Base-by-base conservation (phyloP, 2,329 filamentous ascomycete genomes). In the Xylariaceae sp. region DNA sequence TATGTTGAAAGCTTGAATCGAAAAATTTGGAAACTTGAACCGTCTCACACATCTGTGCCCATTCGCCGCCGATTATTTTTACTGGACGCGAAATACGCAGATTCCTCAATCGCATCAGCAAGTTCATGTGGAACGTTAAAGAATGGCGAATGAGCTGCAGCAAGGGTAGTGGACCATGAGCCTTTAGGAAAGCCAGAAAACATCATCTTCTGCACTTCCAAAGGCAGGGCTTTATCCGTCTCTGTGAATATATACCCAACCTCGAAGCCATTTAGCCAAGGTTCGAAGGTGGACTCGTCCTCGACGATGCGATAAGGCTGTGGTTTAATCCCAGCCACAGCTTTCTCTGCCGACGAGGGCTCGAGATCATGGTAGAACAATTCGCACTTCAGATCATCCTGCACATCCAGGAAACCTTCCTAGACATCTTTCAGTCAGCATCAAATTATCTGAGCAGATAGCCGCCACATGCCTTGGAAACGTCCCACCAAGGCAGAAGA, bases 201-300 rank as follows among this genome's bases (percentile, higher is more conserved):
- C 41, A 55, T 47, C 6, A 19, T 16, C 19, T 50, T 49, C 49
- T 57, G 55, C 11, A 11, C 28, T 9, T 17, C 34, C 1, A 55
- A 31, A 11, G 34, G 39, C 9, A 55, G 16, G 10, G 36, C 31
- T 11, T 45, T 42, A 33, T 57, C 55, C 12, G 50, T 19, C 31
- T 55, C 52, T 3, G 52, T 48, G 41, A 55, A 55, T 28, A 57
- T 46, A 31, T 52, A 57, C 5, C 55, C 55, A 36, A 57, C 53
- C 9, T 50, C 41, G 48, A 57, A 52, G 16, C 38, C 49, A 1
- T 52, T 13, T n/a, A 52, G 45, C 48, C 53, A 55, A 1, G 55
- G 55, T 19, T 47, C 52, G 28, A 47, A 55, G 14, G 17, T 42
- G 2, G 44, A 42, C 18, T 39, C 31, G 31, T 53, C 55, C 3